phyloP scores from a whole-genome alignment of 305 asterid species.

The Ilex paraguariensis region DNA sequence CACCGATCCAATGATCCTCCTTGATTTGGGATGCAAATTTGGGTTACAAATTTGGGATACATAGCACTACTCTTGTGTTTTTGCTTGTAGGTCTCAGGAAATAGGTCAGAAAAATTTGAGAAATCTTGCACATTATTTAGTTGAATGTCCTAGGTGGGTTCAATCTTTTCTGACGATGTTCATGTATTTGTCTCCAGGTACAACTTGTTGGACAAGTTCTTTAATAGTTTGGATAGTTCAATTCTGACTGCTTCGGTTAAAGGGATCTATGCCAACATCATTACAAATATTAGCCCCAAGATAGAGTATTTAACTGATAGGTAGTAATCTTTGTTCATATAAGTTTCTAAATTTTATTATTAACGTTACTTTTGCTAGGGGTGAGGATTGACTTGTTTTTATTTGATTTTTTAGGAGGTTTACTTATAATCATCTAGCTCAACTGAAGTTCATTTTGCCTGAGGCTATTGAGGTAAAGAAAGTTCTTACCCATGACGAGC shows the following conservation, averaged over 20 bases:
- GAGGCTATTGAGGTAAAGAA: constrained; percentile 73
- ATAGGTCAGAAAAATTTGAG: too few relatives aligned
- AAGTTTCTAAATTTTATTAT: neutral
- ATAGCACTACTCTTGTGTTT: too few relatives aligned
- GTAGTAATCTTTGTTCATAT: constrained; percentile 20
- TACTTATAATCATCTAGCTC: constrained; percentile 63
- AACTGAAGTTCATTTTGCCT: constrained; percentile 76
- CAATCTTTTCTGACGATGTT: neutral
- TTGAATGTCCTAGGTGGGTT: neutral
- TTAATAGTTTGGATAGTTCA: constrained; percentile 63
- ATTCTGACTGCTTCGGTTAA: constrained; percentile 49
- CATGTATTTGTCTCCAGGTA: constrained; percentile 36
- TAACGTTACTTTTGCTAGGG: too few relatives aligned
- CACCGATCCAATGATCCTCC: too few relatives aligned
- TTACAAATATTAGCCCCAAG: constrained; percentile 51
- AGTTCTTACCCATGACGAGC: constrained; percentile 57
- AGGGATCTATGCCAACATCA: constrained; percentile 46
- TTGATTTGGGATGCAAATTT: too few relatives aligned
- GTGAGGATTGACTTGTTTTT: neutral
- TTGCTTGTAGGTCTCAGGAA: too few relatives aligned
- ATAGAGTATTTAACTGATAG: constrained; percentile 64
- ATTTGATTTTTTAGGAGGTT: constrained; percentile 57
- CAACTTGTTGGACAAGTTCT: constrained; percentile 63
- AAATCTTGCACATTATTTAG: too few relatives aligned
- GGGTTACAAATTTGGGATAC: too few relatives aligned